phyloP scores from a whole-genome alignment of 345 rosid species.

The Schrenkiella parvula region DNA sequence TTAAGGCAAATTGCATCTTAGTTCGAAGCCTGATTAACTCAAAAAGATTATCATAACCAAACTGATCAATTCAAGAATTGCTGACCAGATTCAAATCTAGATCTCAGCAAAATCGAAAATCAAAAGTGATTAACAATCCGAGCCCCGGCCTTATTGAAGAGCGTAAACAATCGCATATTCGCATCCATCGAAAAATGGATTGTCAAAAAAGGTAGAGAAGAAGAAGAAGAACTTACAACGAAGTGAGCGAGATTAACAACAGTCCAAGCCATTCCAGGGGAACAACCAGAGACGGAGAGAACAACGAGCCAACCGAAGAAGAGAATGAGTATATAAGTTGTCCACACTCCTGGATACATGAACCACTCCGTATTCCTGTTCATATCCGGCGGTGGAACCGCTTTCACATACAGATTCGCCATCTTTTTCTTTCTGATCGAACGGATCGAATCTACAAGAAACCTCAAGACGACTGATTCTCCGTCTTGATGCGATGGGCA shows the following conservation, averaged over 20 bases:
- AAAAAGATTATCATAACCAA: neutral
- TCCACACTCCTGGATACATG: conserved; percentile 86
- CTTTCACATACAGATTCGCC: conserved; percentile 62
- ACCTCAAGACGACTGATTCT: neutral
- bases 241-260: conserved; percentile 70
- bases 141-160: neutral
- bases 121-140: neutral
- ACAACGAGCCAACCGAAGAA: conserved; percentile 73
- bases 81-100: conserved; percentile 1
- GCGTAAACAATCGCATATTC: neutral
- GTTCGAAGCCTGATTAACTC: neutral
- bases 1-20: neutral
- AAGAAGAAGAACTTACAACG: conserved; percentile 33
- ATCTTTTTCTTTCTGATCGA: conserved; percentile 7
- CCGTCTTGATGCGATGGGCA: neutral
- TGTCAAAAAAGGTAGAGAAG: neutral
- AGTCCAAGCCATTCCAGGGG: conserved; percentile 89
- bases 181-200: neutral
- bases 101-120: conserved; percentile 3
- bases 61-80: neutral
- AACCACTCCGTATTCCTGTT: conserved; percentile 84
- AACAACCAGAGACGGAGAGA: conserved; percentile 61
- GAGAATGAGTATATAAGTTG: conserved; percentile 61
- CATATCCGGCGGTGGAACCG: conserved; percentile 75
- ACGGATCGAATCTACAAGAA: neutral